phyloP scores from a whole-genome alignment of 2,329 filamentous ascomycete species.

The Aspergillus aculeatus region DNA sequence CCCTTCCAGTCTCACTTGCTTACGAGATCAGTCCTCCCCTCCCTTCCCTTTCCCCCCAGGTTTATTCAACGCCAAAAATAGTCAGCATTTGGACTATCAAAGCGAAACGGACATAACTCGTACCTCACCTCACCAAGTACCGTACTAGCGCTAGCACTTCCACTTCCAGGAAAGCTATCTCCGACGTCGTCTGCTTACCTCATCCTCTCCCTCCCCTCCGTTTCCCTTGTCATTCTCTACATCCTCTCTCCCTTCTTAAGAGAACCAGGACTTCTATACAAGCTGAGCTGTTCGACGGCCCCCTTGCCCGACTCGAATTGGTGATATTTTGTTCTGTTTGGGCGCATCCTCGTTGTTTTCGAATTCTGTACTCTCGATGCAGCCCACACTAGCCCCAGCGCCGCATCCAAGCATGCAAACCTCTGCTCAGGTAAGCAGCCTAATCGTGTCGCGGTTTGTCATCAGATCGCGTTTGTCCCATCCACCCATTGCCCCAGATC shows the following conservation, averaged over 20 bases:
- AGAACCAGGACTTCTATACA: constrained; percentile 11
- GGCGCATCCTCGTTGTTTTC: constrained; percentile 20
- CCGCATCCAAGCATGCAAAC: constrained; percentile 50
- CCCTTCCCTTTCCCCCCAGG: constrained; percentile 2
- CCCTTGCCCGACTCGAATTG: constrained; percentile 17
- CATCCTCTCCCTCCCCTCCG: constrained; percentile 32
- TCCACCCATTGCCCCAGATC: constrained; percentile 11
- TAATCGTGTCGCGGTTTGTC: constrained; percentile 37
- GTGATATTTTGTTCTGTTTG: constrained; percentile 11
- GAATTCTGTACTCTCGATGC: constrained; percentile 33
- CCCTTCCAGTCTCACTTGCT: constrained; percentile 17
- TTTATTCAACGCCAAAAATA: constrained; percentile 13
- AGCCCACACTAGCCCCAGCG: constrained; percentile 49
- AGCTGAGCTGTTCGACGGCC: neutral
- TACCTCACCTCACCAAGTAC: constrained; percentile 9
- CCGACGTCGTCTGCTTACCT: constrained; percentile 34
- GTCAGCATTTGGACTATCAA: constrained; percentile 10
- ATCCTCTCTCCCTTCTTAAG: constrained; percentile 9
- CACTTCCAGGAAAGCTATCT: constrained; percentile 13
- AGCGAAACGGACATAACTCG: neutral
- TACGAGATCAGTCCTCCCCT: constrained; percentile 23
- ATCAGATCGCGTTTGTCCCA: constrained; percentile 28
- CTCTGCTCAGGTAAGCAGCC: constrained; percentile 55
- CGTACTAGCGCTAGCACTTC: neutral
- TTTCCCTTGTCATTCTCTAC: constrained; percentile 22